Evolutionary conservation across 768 basidiomycete genomes (phyloP), one percentile per base, ranked within the genome.

Genomic region (Amanita molliuscula): DNA sequence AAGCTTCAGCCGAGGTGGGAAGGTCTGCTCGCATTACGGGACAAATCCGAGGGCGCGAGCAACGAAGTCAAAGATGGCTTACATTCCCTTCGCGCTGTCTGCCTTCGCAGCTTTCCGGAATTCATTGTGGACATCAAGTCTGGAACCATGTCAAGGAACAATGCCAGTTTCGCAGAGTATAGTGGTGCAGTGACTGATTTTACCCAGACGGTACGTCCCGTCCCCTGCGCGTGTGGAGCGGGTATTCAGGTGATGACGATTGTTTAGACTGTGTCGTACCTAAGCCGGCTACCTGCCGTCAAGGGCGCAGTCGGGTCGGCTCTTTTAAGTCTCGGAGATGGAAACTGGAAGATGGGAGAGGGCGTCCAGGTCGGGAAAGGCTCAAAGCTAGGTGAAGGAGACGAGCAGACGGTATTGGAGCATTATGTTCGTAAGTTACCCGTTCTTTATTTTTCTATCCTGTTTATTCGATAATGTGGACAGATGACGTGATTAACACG

Each of bases 301-400:
- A 74, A 79, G 48, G 72, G 68, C 15, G 86, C 84, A 1, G 85
- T 82, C 8, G 76, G 75, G 1, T 70, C 84, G 1, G 80, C 82
- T 0, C 67, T 91, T 33, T 61, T 79, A 35, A 76, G 80, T 2
- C 74, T 92, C 0, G 89, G 89, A 0, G 88, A 92, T 53, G 89
- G 89, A 8, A 91, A 91, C 55, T 91, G 89, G 89, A 87, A 79
- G 65, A 91, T 92, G 88, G 89, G 89, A 3, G 87, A 88, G 53
- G 88, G 87, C 4, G 73, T 86, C 18, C 73, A 75, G 56, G 78
- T 84, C 5, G 77, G 76, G 8, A 79, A 77, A 56, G 61, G 59
- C 2, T 54, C 63, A 6, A 76, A 77, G 48, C 55, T 67, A 1
- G 69, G 67, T 3, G 82, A 79, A 26, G 71, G 70, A 8, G 81